Evolutionary conservation across 208 protist species (phyloP).

Genomic region (Leishmania martiniquensis): DNA sequence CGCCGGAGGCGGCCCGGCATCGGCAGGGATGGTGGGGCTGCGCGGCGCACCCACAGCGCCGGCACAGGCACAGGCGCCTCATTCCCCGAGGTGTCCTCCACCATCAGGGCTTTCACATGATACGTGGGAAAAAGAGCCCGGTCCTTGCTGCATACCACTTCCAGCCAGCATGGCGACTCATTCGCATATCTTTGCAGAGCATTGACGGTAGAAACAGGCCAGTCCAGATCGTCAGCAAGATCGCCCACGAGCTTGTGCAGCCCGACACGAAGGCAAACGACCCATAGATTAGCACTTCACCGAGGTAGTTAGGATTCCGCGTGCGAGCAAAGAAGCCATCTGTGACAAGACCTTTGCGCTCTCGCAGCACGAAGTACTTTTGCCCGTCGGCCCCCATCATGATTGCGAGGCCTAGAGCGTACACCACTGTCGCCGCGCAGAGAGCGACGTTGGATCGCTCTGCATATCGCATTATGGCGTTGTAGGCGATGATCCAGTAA

Average conservation of each 20-base stretch:
- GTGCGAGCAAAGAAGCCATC: constrained; percentile 82
- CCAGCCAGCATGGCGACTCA: constrained; percentile 81
- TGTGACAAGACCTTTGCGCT: constrained; percentile 75
- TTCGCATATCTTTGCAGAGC: constrained; percentile 72
- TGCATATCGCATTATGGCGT: constrained; percentile 57
- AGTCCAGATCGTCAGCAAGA: constrained; percentile 68
- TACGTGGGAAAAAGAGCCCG: constrained; percentile 65
- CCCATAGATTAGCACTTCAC: constrained; percentile 90
- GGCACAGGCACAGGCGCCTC: background rate
- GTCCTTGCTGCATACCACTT: constrained; percentile 50
- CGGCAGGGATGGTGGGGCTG: background rate
- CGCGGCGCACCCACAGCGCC: background rate
- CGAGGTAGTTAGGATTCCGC: constrained; percentile 88
- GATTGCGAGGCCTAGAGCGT: constrained; percentile 61
- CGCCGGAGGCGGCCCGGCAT: background rate
- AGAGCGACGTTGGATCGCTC: constrained; percentile 56
- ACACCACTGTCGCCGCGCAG: constrained; percentile 58
- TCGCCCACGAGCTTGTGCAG: constrained; percentile 48
- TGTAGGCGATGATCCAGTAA: constrained; percentile 88
- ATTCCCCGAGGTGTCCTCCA: background rate
- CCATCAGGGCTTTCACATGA: constrained; percentile 25
- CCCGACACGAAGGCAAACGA: constrained; percentile 78
- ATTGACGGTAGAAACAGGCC: constrained; percentile 81
- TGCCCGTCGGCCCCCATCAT: constrained; percentile 84
- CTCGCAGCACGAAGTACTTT: constrained; percentile 83